These are phyloP conservation scores for Podospora pseudocomata DNA, from an alignment of 495 filamentous ascomycete species.

Conservation along the genomic window DNA sequence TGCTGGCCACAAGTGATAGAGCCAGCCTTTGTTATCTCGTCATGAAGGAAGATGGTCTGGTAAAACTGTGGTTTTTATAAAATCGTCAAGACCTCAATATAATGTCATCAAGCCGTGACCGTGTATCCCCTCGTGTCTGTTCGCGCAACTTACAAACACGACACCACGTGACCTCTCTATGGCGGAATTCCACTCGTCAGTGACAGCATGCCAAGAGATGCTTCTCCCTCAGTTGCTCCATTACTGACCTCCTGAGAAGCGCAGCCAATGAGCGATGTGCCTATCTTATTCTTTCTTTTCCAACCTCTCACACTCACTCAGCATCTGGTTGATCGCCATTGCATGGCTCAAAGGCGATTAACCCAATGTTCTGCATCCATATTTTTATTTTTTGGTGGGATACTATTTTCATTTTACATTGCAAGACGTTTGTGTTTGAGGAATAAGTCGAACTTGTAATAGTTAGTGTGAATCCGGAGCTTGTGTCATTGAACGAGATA, in stretches of 20 bases:
- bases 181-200: neutral
- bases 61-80: too few relatives aligned
- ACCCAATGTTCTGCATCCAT: neutral
- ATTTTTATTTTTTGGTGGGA: neutral
- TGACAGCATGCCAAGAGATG: neutral
- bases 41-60: too few relatives aligned
- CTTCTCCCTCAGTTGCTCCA: neutral
- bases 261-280: neutral
- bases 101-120: neutral
- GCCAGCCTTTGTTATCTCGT: too few relatives aligned
- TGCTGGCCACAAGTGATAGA: too few relatives aligned
- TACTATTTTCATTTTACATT: too few relatives aligned
- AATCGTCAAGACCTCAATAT: too few relatives aligned
- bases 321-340: neutral
- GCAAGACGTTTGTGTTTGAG: too few relatives aligned
- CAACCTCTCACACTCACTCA: neutral
- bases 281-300: too few relatives aligned
- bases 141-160: neutral
- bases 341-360: neutral
- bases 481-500: too few relatives aligned
- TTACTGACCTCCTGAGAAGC: neutral
- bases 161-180: neutral
- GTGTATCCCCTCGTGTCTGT: neutral
- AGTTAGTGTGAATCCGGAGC: too few relatives aligned
- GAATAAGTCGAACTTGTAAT: too few relatives aligned